Conservation (phyloP, 2,329 filamentous ascomycete species). For the Zymoseptoria brevis region DNA sequence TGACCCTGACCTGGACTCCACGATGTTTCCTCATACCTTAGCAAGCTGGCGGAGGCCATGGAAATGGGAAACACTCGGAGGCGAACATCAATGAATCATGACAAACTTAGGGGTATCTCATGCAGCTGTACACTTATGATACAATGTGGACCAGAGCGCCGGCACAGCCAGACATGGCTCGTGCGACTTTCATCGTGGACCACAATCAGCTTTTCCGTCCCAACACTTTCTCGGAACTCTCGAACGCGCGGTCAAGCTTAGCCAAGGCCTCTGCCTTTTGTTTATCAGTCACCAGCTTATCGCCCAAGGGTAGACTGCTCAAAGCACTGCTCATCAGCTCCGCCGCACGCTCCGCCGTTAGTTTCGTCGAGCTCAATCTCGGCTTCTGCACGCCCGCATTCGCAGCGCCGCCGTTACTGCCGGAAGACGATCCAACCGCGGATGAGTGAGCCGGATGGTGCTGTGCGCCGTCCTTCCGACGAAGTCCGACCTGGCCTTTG, state of each 20-base stretch:
- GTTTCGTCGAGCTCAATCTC: constrained; percentile 19
- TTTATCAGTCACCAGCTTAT: constrained; percentile 31
- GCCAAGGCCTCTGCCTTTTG: constrained; percentile 39
- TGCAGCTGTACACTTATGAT: background rate
- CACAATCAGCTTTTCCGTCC: constrained; percentile 1
- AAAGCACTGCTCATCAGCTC: constrained; percentile 42
- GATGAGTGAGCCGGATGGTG: constrained; percentile 16
- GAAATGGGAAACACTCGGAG: background rate
- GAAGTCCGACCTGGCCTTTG: constrained; percentile 41
- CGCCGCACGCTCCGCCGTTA: constrained; percentile 36
- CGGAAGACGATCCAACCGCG: background rate
- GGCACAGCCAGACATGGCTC: background rate
- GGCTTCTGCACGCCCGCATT: constrained; percentile 14
- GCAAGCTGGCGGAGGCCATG: background rate
- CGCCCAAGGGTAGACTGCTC: constrained; percentile 36
- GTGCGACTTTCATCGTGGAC: background rate
- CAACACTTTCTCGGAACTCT: constrained; percentile 22
- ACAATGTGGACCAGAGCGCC: background rate
- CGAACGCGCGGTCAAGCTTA: constrained; percentile 37
- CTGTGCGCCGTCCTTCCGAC: constrained; percentile 30
- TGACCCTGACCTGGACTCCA: background rate
- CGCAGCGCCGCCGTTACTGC: background rate
- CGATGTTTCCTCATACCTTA: background rate
- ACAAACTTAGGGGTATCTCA: background rate
- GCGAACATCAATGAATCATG: background rate